Percentiles rank a stretch among this genome's conserved stretches.
phyloP scores from a whole-genome alignment of 352 stramenopile species.

The Lagenidium sp. region DNA sequence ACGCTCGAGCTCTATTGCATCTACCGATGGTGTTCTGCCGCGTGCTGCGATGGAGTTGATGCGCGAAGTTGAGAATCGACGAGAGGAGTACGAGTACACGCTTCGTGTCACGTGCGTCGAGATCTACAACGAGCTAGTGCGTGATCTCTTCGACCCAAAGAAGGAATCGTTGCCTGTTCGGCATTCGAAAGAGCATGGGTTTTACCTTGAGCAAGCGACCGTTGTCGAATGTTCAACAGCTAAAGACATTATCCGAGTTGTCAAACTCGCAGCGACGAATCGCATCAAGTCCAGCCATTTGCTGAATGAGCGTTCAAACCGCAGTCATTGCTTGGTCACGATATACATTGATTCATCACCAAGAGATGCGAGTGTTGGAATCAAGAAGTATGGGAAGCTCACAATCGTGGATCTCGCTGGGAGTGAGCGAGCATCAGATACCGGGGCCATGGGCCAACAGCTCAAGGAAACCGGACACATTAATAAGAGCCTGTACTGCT shows the following conservation, averaged over 20 bases:
- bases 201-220: slow-evolving; percentile 66
- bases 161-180: slow-evolving; percentile 49
- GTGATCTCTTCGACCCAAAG: slow-evolving; percentile 50
- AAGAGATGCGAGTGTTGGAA: slow-evolving; percentile 7
- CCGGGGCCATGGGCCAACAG: slow-evolving; percentile 42
- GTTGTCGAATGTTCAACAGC: slow-evolving; percentile 48
- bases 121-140: slow-evolving; percentile 71
- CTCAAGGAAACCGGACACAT: slow-evolving; percentile 70
- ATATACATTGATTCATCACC: slow-evolving; percentile 67
- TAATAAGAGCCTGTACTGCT: slow-evolving; percentile 73
- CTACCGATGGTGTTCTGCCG: slow-evolving; percentile 37
- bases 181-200: slow-evolving; percentile 48
- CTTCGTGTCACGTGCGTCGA: slow-evolving; percentile 64
- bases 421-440: slow-evolving; percentile 58
- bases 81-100: slow-evolving; percentile 34
- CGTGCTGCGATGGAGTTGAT: slow-evolving; percentile 41
- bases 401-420: slow-evolving; percentile 69
- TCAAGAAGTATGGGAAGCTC: slow-evolving; percentile 64
- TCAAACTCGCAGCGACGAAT: slow-evolving; percentile 48
- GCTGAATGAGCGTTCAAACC: slow-evolving; percentile 62
- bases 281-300: slow-evolving; percentile 60
- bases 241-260: slow-evolving; percentile 49
- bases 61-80: slow-evolving; percentile 27
- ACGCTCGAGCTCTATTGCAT: background rate
- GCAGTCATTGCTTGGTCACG: slow-evolving; percentile 69